phyloP scores from a whole-genome alignment of 495 filamentous ascomycete species.

The Penicillium taxi region DNA sequence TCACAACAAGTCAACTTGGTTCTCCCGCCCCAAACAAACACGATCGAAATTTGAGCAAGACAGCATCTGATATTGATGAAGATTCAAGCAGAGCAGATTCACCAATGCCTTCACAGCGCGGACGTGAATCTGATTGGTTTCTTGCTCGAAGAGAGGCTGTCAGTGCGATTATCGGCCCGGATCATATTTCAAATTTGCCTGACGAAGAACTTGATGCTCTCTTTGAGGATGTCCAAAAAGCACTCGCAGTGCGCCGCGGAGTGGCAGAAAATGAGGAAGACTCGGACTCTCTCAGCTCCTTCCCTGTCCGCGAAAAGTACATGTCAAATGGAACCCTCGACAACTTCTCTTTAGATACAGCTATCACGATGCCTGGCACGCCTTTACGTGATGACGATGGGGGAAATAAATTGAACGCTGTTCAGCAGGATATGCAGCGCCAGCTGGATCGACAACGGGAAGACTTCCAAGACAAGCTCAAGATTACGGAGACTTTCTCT shows the following conservation, averaged over 20 bases:
- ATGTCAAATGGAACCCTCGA: constrained; percentile 92
- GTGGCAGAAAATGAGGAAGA: constrained; percentile 73
- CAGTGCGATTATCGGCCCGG: constrained; percentile 78
- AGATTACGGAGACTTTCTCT: constrained; percentile 61
- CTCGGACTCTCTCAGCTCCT: constrained; percentile 80
- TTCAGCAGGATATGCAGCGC: constrained; percentile 78
- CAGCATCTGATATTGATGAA: constrained; percentile 60
- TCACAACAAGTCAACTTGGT: constrained; percentile 72
- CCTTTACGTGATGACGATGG: constrained; percentile 60
- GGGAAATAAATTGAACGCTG: constrained; percentile 63
- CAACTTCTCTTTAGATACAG: constrained; percentile 93
- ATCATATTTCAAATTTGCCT: constrained; percentile 78
- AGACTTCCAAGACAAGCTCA: constrained; percentile 73
- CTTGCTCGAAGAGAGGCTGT: constrained; percentile 90
- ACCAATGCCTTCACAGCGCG: constrained; percentile 57
- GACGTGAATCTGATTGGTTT: constrained; percentile 90
- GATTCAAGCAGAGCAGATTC: constrained; percentile 70
- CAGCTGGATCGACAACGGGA: constrained; percentile 79
- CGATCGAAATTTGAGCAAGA: constrained; percentile 66
- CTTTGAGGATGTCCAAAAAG: constrained; percentile 89
- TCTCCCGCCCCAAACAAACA: constrained; percentile 66
- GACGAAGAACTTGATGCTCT: constrained; percentile 94
- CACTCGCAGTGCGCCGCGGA: constrained; percentile 71
- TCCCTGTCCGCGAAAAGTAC: constrained; percentile 88
- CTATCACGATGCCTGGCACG: constrained; percentile 86